These are phyloP conservation scores for Puccinia hordei DNA, from an alignment of 1,284 basidiomycete genomes.

Conservation along the genomic window DNA sequence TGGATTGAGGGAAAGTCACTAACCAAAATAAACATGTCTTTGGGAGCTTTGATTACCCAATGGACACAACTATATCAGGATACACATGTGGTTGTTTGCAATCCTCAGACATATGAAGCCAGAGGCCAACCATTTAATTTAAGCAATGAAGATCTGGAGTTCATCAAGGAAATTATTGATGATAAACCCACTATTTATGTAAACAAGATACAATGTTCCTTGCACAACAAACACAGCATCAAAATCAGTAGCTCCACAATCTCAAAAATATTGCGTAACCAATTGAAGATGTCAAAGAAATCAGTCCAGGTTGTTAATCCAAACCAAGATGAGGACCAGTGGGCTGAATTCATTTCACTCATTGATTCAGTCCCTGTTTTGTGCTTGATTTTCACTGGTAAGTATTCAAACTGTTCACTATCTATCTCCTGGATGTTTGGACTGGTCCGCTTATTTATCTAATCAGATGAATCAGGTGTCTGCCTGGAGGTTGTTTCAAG, in stretches of 20 bases:
- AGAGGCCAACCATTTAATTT: not conserved
- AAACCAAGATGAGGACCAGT: not conserved
- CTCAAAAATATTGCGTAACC: not conserved
- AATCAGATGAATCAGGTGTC: not conserved
- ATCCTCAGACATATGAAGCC: not conserved
- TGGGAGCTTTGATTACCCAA: not conserved
- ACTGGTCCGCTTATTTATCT: not conserved
- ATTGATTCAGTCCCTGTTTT: not conserved
- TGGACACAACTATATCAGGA: not conserved
- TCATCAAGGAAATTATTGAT: not conserved
- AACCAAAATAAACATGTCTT: no score
- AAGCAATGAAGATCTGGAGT: not conserved
- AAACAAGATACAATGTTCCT: not conserved
- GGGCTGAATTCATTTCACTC: not conserved
- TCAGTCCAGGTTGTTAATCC: not conserved
- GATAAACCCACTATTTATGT: not conserved
- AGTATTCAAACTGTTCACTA: not conserved
- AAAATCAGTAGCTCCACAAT: not conserved
- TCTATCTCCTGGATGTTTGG: not conserved
- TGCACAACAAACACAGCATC: not conserved
- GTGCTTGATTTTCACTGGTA: not conserved
- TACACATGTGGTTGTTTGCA: not conserved
- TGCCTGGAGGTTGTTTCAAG: not conserved
- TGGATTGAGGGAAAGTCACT: no score
- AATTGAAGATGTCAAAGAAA: slow-evolving; percentile 3